Base-by-base conservation (phyloP, 2,329 filamentous ascomycete genomes). In the Pestalotiopsis sp. region DNA sequence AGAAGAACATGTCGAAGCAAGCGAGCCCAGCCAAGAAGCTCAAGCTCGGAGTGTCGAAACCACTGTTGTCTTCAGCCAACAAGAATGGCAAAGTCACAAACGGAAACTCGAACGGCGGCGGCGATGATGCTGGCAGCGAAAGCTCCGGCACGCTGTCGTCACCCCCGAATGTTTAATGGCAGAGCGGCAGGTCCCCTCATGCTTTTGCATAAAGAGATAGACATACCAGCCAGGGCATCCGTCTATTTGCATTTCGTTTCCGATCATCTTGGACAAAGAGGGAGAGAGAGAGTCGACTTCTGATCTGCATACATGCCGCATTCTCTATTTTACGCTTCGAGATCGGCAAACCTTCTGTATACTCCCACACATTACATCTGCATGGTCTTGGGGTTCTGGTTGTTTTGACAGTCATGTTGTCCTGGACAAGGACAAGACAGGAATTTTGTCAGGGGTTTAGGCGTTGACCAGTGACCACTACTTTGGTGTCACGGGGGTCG, bases 101-200 rank as follows among this genome's bases (percentile, higher is more conserved):
- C 25, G 23, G 57, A 27, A 71, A 67, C 3, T 70, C 52, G 49
- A 59, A 69, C 66, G 66, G 66, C 39, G 70, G 64, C 56, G 74
- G 73, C 59, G 81, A 82, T 20, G 87, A 88, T 61, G 83, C 79
- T 57, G 85, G 84, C 70, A 88, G 86, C 17, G 87, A 89, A 74
- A 88, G 86, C 56, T 88, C 86, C 0, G 87, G 84, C 20, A 85
- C 85, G 0, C 76, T 88, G 69, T 89, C 87, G 0, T 88, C 87
- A 17, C 87, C 87, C 20, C 85, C 85, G 3, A 76, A 73, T 61
- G 73, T 75, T 70, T 77, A 71, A 70, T 64, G 56, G 31, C 25
- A 52, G 17, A 45, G 62, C 31, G 52, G 36, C 38, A 52, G 45
- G 45, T 52, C 45, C 58, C 31, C 58, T 38, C 25, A 14, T 27